These are phyloP conservation scores for Macadamia tetraphylla DNA, from an alignment of 164 flowering plant genomes.

Conservation along the genomic window DNA sequence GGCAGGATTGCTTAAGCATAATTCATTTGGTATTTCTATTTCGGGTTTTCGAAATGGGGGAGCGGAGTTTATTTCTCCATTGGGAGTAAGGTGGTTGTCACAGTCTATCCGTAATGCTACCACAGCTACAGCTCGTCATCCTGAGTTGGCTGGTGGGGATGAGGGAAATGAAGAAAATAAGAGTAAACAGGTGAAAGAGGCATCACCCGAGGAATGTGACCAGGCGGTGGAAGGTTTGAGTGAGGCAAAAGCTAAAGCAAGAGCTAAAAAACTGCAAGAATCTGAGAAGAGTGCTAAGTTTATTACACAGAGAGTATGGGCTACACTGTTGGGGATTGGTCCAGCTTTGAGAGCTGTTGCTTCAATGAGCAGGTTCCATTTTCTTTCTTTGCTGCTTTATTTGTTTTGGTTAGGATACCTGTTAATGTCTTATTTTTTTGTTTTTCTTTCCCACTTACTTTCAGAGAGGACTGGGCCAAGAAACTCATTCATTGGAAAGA, in stretches of 20 bases:
- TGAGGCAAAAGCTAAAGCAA: conserved; percentile 71
- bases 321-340: conserved; percentile 52
- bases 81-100: conserved; percentile 34
- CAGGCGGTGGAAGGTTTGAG: conserved; percentile 85
- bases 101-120: conserved; percentile 38
- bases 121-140: conserved; percentile 57
- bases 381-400: not conserved
- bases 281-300: conserved; percentile 40
- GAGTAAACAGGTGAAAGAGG: conserved; percentile 49
- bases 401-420: not conserved
- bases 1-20: conserved; percentile 18
- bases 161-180: conserved; percentile 41
- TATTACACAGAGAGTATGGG: conserved; percentile 38
- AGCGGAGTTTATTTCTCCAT: conserved; percentile 18
- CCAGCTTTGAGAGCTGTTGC: conserved; percentile 66
- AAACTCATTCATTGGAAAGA: conserved; percentile 79
- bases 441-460: not conserved
- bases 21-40: conserved; percentile 11
- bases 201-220: conserved; percentile 95
- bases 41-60: conserved; percentile 21
- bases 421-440: not conserved
- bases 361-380: conserved; percentile 64
- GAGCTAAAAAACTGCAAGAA: conserved; percentile 58
- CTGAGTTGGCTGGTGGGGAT: conserved; percentile 33
- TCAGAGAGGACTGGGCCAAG: conserved; percentile 88